Conservation (phyloP, 2,329 filamentous ascomycete genomes). For the Ophiosphaerella herpotricha region DNA sequence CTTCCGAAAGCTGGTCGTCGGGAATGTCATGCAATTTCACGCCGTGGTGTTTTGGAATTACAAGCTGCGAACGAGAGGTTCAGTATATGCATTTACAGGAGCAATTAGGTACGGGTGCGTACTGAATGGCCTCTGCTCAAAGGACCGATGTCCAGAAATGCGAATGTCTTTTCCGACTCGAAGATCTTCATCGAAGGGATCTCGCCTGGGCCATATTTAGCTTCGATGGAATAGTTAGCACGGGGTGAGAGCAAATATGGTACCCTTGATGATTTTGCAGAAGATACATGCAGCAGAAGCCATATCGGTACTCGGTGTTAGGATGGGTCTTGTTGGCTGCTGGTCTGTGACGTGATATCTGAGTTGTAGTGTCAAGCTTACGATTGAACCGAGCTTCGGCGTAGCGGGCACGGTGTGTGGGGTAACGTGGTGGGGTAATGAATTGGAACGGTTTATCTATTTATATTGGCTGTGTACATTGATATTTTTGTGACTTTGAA, state of each 20-base stretch:
- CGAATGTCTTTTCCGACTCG: conserved; percentile 89
- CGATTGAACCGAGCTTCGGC: conserved; percentile 17
- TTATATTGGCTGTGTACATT: too few species aligned
- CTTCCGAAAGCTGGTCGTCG: conserved; percentile 80
- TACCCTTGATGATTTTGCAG: conserved; percentile 97
- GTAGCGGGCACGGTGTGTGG: conserved; percentile 22
- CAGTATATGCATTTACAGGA: neutral
- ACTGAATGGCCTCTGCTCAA: conserved; percentile 88
- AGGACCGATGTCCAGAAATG: conserved; percentile 95
- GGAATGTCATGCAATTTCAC: conserved; percentile 91
- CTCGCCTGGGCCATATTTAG: conserved; percentile 65
- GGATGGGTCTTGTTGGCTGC: conserved; percentile 8
- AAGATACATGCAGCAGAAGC: conserved; percentile 83
- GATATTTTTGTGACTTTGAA: neutral
- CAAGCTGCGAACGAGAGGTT: conserved; percentile 64
- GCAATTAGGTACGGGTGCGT: conserved; percentile 39
- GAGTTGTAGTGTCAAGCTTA: conserved; percentile 4
- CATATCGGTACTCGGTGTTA: conserved; percentile 49
- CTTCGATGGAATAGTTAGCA: neutral
- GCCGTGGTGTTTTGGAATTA: conserved; percentile 95
- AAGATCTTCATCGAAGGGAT: conserved; percentile 97
- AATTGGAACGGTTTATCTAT: too few species aligned
- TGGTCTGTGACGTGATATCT: conserved; percentile 23
- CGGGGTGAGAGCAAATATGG: conserved; percentile 5
- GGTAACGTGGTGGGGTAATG: conserved; percentile 13